Base-by-base conservation (phyloP, 2,329 filamentous ascomycete species). In the Pezicula radicicola region DNA sequence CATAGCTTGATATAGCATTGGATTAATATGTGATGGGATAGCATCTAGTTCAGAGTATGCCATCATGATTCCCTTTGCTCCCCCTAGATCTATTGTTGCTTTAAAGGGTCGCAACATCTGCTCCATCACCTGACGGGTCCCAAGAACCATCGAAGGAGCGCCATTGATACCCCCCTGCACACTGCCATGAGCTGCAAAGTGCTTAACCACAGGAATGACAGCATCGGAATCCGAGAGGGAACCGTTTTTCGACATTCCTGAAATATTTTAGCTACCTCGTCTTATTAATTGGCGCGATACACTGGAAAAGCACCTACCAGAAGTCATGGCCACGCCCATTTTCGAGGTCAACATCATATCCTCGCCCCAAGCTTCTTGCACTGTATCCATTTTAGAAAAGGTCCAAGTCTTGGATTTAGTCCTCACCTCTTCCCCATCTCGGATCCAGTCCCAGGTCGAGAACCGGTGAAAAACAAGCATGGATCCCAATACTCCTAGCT, bases 61-160 rank as follows among this genome's bases (percentile, higher is more conserved):
- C 73, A 75, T 75, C 71, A 75, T 72, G 5, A 74, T 69, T 1
- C 72, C 73, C 48, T 64, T 65, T 0, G 66, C 72, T 27, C 71
- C 71, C 7, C 72, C 73, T 10, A 73, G 60, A 43, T 75, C 68
- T 12, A 75, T 63, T 2, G 66, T 71, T 10, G 70, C 70, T 57
- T 72, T 74, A 56, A 75, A 75, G 4, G 73, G 72, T 8, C 68
- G 63, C 5, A 75, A 57, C 46, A 75, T 68, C 50, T 74, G 70
- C 43, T 73, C 68, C 43, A 73, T 57, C 6, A 74, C 65, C 56
- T 75, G 70, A 4, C 73, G 67, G 30, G 69, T 72, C 1, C 72
- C 73, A 40, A 71, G 70, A 0, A 71, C 68, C 68, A 74, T 73
- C 37, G 71, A 74, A 4, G 73, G 72, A 1, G 71, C 70, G 2